phyloP scores from a whole-genome alignment of 495 filamentous ascomycete genomes.

The Lophium mytilinum region DNA sequence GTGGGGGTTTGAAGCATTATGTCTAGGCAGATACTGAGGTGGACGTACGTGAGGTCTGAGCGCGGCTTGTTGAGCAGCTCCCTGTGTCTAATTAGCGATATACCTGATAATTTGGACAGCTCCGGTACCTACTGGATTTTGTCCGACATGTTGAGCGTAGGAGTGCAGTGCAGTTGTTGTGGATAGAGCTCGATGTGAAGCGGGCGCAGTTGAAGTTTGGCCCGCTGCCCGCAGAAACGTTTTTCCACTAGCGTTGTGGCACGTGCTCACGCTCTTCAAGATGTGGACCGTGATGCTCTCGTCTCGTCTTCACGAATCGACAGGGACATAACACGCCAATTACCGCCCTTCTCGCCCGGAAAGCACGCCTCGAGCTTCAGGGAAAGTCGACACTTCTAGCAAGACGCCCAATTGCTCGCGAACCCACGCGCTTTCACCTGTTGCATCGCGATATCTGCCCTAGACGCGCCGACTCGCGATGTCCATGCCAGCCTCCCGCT shows the following conservation, averaged over 20 bases:
- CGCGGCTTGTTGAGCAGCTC: slow-evolving; percentile 75
- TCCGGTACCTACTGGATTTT: slow-evolving; percentile 60
- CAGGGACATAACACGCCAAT: too few species aligned
- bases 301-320: too few species aligned
- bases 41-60: slow-evolving; percentile 67
- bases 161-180: slow-evolving; percentile 1
- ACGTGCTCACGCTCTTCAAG: too few species aligned
- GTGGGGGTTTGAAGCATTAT: too few species aligned
- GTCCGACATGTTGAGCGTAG: slow-evolving; percentile 54
- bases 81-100: slow-evolving; percentile 40
- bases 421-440: neutral
- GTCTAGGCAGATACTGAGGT: neutral
- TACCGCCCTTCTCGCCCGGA: too few species aligned
- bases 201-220: too few species aligned
- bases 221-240: too few species aligned
- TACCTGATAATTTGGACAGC: too few species aligned
- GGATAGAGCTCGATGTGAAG: slow-evolving; percentile 16
- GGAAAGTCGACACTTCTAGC: slow-evolving; percentile 4
- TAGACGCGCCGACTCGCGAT: neutral
- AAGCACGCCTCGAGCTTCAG: slow-evolving; percentile 3
- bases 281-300: too few species aligned
- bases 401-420: slow-evolving; percentile 17
- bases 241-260: too few species aligned
- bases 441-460: neutral
- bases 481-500: neutral